A percentile compares a stretch with the other conserved stretches of the same genome.
Evolutionary conservation across 257 asterid species (phyloP).

Genomic region (Galeopsis tetrahit): DNA sequence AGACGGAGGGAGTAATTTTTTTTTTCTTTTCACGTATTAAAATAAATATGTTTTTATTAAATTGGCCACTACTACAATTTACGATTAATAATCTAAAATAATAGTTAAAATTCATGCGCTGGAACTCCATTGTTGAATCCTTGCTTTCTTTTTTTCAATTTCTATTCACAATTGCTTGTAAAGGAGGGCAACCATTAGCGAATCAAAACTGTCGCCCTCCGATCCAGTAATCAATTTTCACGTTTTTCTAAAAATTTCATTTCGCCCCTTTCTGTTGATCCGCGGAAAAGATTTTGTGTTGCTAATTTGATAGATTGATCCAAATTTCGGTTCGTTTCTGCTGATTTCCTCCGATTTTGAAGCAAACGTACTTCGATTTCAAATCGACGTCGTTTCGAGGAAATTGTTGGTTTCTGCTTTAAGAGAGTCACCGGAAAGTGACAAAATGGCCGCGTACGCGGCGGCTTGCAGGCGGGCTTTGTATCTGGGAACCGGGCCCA

Average conservation of each 20-base stretch:
- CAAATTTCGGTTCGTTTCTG: not conserved
- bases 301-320: not conserved
- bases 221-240: conserved; percentile 23
- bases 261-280: conserved; percentile 32
- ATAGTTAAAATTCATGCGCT: too few relatives aligned
- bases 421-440: not conserved
- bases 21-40: too few relatives aligned
- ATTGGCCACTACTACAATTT: too few relatives aligned
- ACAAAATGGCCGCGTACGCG: conserved; percentile 61
- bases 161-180: not conserved
- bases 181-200: conserved; percentile 18
- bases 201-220: conserved; percentile 15
- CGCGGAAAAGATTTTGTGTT: not conserved
- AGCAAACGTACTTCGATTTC: not conserved
- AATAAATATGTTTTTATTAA: too few relatives aligned
- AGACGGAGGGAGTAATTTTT: too few relatives aligned
- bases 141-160: not conserved
- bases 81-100: too few relatives aligned
- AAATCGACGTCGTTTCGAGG: not conserved
- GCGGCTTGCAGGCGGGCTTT: conserved; percentile 53
- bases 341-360: conserved; percentile 3
- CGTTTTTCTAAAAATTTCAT: conserved; percentile 37
- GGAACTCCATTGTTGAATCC: conserved; percentile 22
- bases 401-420: not conserved
- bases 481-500: conserved; percentile 36